phyloP scores from a whole-genome alignment of 257 asterid species.

The Petunia axillaris region DNA sequence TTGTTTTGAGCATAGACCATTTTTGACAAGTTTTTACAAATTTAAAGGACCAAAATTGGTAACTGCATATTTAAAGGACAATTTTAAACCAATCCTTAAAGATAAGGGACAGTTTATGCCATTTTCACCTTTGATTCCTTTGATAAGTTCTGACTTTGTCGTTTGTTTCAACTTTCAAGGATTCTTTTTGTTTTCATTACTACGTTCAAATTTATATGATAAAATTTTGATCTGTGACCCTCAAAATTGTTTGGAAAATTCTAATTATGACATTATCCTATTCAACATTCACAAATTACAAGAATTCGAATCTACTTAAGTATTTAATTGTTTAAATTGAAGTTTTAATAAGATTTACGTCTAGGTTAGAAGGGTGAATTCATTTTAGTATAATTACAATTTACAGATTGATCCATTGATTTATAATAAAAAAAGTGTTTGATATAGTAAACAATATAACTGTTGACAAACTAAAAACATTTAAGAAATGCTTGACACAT shows the following conservation, averaged over 20 bases:
- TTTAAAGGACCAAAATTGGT: too few relatives aligned
- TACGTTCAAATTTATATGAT: not conserved
- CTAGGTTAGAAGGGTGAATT: not conserved
- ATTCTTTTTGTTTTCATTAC: not conserved
- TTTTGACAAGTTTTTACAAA: too few relatives aligned
- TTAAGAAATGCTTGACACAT: not conserved
- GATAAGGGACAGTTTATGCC: too few relatives aligned
- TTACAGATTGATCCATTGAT: not conserved
- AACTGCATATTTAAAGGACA: too few relatives aligned
- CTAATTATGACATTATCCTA: not conserved
- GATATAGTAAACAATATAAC: not conserved
- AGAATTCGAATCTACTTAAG: not conserved
- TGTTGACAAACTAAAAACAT: not conserved
- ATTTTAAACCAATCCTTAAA: too few relatives aligned
- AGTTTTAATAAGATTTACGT: not conserved
- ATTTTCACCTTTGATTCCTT: not conserved
- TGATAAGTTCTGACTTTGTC: not conserved
- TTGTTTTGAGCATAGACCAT: too few relatives aligned
- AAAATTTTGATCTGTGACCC: not conserved
- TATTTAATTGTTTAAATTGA: not conserved
- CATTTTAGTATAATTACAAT: not conserved
- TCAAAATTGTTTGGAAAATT: not conserved
- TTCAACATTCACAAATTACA: not conserved
- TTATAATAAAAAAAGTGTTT: not conserved
- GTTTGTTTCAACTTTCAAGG: not conserved